phyloP scores from a whole-genome alignment of 1,139 yeast species.

The Keqinozyma sinolaborantium region DNA sequence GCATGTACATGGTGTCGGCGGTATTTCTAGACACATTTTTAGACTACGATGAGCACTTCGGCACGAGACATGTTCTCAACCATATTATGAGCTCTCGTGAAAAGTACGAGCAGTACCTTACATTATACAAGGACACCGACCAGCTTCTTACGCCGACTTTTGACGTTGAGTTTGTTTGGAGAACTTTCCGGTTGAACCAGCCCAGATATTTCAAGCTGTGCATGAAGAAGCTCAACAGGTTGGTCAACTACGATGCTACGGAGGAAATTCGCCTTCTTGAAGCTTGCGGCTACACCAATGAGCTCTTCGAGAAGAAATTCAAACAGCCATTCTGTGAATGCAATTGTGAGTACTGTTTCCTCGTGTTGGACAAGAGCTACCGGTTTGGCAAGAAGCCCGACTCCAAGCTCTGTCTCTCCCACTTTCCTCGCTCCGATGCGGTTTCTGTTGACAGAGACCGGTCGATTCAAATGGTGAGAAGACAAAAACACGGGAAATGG shows the following conservation, averaged over 20 bases:
- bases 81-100: background rate
- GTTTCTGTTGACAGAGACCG: background rate
- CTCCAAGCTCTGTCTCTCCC: background rate
- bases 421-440: background rate
- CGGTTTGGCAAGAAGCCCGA: background rate
- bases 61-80: background rate
- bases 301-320: background rate
- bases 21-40: background rate
- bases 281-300: background rate
- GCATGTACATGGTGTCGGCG: background rate
- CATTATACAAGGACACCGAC: background rate
- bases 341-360: background rate
- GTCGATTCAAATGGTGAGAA: background rate
- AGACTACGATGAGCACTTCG: background rate
- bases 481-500: background rate
- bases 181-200: background rate
- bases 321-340: background rate
- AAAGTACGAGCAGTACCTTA: background rate
- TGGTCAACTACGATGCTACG: background rate
- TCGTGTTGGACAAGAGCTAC: background rate
- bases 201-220: background rate
- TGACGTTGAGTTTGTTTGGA: background rate
- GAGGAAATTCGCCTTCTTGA: background rate
- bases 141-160: background rate
- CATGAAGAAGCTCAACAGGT: background rate